phyloP scores from a whole-genome alignment of 768 basidiomycete species.

The Collybiopsis luxurians region DNA sequence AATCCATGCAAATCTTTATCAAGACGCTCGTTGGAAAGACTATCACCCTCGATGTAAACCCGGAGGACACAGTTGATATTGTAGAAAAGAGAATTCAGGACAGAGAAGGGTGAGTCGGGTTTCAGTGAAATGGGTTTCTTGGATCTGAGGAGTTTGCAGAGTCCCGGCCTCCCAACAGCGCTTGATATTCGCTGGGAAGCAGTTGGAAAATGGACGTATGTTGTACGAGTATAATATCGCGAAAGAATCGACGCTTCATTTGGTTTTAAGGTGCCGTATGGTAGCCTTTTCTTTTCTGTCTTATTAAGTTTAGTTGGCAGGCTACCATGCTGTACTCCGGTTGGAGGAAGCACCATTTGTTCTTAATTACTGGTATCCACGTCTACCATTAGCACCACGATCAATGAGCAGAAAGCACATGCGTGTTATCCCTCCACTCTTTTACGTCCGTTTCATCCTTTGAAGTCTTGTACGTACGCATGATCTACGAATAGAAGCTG shows the following conservation, averaged over 20 bases:
- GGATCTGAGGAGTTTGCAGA: background rate
- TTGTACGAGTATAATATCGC: background rate
- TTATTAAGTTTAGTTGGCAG: background rate
- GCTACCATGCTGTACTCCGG: constrained; percentile 2
- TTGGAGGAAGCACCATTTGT: background rate
- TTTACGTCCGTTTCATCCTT: too few species aligned
- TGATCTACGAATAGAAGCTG: too few species aligned
- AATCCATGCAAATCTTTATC: constrained; percentile 4
- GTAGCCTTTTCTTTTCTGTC: background rate
- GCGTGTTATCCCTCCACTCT: too few species aligned
- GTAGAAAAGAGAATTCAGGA: background rate
- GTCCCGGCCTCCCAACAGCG: constrained; percentile 2
- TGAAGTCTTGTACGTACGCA: too few species aligned
- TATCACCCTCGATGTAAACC: background rate
- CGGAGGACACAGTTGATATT: background rate
- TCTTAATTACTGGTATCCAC: background rate
- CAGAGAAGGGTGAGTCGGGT: background rate
- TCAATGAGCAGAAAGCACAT: too few species aligned
- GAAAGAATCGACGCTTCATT: constrained; percentile 6
- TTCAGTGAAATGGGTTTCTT: background rate
- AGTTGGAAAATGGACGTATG: background rate
- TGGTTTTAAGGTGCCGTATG: background rate
- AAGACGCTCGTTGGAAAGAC: constrained; percentile 4
- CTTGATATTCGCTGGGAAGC: background rate
- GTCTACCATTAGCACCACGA: too few species aligned